Evolutionary conservation across 2,329 filamentous ascomycete genomes (phyloP).

Genomic region (Colletotrichum sp.): DNA sequence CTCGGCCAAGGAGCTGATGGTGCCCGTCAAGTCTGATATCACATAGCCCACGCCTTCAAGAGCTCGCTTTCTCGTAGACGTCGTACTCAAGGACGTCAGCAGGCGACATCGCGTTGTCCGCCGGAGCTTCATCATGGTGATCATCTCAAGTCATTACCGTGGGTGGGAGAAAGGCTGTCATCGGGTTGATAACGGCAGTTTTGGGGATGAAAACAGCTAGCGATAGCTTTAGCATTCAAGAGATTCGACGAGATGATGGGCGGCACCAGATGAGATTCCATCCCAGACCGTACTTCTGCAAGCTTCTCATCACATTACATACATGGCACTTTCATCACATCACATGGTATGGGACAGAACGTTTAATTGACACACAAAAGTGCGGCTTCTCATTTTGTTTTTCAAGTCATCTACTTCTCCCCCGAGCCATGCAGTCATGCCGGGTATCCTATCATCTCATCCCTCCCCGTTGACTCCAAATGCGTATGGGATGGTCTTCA

Average conservation of each 20-base stretch:
- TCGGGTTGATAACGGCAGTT: not conserved
- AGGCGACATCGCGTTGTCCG: slow-evolving; percentile 44
- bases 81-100: slow-evolving; percentile 43
- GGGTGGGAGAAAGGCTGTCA: not conserved
- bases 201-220: not conserved
- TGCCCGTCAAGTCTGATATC: slow-evolving; percentile 30
- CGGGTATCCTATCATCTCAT: slow-evolving; percentile 9
- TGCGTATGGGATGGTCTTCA: slow-evolving; percentile 5
- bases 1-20: slow-evolving; percentile 29
- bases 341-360: not conserved
- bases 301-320: not conserved
- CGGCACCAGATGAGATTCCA: not conserved
- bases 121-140: slow-evolving; percentile 35
- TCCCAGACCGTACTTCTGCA: not conserved
- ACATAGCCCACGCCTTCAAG: slow-evolving; percentile 41
- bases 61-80: slow-evolving; percentile 40
- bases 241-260: not conserved
- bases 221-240: not conserved
- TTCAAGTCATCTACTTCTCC: slow-evolving; percentile 8
- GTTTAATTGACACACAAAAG: not conserved
- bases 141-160: not conserved
- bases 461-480: slow-evolving; percentile 8
- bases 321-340: not conserved
- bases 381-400: slow-evolving; percentile 11
- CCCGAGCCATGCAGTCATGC: slow-evolving; percentile 13